Base-by-base conservation (phyloP, 2,329 filamentous ascomycete species). In the Talaromyces pinophilus region DNA sequence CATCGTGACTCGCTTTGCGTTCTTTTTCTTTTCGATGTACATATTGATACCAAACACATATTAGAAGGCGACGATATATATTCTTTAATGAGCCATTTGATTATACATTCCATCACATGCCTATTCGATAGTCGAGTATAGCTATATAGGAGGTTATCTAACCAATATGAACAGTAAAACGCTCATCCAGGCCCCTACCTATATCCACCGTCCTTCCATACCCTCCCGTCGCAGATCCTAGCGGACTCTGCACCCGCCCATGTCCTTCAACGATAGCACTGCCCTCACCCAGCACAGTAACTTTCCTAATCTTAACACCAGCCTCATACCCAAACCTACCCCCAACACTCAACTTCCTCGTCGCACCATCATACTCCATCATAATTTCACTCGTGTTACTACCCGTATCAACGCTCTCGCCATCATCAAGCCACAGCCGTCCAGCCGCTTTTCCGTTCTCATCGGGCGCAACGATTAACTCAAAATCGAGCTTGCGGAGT, bases 381-480 rank as follows among this genome's bases (percentile, higher is more conserved):
- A 82, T 85, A 0, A 66, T 61, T 76, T 91, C 90, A 10, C 83
- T 86, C 19, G 82, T 85, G 0, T 65, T 22, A 3, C 6, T 8
- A 5, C 17, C 33, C 5, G 62, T 35, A n/a, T 65, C 38, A 25
- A 67, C n/a, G 17, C 62, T 65, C 25, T 65, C 52, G 2, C 66
- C 66, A 40, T 67, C 66, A 38, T 67, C 66, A 1, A 67, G 50
- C 42, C 62, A 67, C 11, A 67, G 35, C 17, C 66, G 19, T 10
- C 66, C 66, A 33, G 6, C 4, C 15, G 66, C 66, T 1, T 17
- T 30, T 2, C 66, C 66, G 5, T 59, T n/a, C 11, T 60, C 46
- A 3, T 63, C 87, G 0, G 90, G 84, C 0, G 91, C 89, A 52
- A 96, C 83, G 42, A 94, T 72, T 59, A 96, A 79, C 74, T 89